These are phyloP conservation scores for Barnettozyma sucrosica DNA, from an alignment of 805 yeast species.

Conservation along the genomic window DNA sequence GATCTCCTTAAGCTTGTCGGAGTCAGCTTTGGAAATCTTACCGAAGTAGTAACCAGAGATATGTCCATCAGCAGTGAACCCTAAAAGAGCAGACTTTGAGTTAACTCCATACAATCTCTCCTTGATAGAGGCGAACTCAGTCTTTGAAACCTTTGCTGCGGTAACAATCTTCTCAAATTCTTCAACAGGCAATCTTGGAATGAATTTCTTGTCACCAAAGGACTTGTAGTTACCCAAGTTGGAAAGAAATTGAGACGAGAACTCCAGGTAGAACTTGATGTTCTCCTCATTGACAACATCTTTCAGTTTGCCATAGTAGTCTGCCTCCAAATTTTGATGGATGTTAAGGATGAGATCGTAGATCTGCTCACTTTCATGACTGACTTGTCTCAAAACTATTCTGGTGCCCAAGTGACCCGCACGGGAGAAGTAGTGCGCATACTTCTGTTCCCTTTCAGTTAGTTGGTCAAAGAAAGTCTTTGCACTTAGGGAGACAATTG, in stretches of 20 bases:
- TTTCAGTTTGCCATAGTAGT: constrained; percentile 37
- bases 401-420: constrained; percentile 84
- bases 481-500: constrained; percentile 65
- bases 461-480: constrained; percentile 63
- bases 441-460: constrained; percentile 52
- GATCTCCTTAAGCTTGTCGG: constrained; percentile 60
- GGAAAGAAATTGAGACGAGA: constrained; percentile 66
- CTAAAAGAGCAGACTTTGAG: constrained; percentile 50
- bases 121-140: constrained; percentile 34
- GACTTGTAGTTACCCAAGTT: constrained; percentile 79
- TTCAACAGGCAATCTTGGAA: constrained; percentile 52
- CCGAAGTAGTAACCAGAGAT: constrained; percentile 67
- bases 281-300: constrained; percentile 31
- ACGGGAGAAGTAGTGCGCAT: constrained; percentile 78
- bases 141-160: constrained; percentile 30
- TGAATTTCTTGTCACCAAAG: constrained; percentile 83
- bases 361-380: constrained; percentile 73
- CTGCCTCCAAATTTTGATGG: constrained; percentile 45
- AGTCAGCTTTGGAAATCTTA: constrained; percentile 50
- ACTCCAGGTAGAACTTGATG: constrained; percentile 48
- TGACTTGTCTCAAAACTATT: constrained; percentile 73
- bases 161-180: constrained; percentile 46
- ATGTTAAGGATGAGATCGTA: constrained; percentile 62
- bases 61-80: constrained; percentile 76
- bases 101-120: constrained; percentile 45